Evolutionary conservation across 148 eudicot genomes (phyloP), one percentile per base, ranked within the genome.

Genomic region (Drosera capensis): DNA sequence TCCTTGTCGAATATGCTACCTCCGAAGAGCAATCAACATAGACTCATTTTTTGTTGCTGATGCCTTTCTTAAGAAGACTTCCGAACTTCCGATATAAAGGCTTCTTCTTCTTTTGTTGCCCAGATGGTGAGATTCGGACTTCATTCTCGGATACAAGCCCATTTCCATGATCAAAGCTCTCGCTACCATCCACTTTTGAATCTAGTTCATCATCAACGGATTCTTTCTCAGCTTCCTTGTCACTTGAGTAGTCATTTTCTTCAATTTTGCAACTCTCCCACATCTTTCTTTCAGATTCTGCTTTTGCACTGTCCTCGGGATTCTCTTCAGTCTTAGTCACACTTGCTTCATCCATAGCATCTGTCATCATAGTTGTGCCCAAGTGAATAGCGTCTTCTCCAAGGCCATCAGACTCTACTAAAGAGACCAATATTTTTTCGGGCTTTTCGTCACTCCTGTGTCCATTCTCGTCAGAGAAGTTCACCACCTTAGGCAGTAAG

Each of bases 201-300:
- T 77, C 80, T 19, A 66, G 40, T 18, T 82, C 94, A 28, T 81
- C 84, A 7, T 87, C 94, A 25, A 74, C 41, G 1, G 77, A 74
- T 54, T 71, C 83, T 46, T 74, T 74, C 55, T 76, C 96, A 28
- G 66, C 51, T 64, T 71, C 85, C 64, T 54, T 66, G 45, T 79
- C 90, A 3, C 68, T 49, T 2, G 78, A 67, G 36, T 77, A 62
- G 5, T 87, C 94, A 49, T 59, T 71, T 23, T 71, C 72, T 40
- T 67, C 88, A 35, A 82, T 63, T 64, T 76, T 87, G 60, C 76
- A 76, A 51, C 75, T 79, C 43, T 87, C 94, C 94, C 94, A 82
- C 94, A 83, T 83, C 53, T 80, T 75, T 19, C 64, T 43, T 28
- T 78, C 87, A 40, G 64, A 67, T 52, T 72, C 83, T 36, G 40